Percentiles rank a stretch among this genome's conserved stretches.
phyloP scores from a whole-genome alignment of 108 stramenopile genomes.

The Epithemia pelagica region DNA sequence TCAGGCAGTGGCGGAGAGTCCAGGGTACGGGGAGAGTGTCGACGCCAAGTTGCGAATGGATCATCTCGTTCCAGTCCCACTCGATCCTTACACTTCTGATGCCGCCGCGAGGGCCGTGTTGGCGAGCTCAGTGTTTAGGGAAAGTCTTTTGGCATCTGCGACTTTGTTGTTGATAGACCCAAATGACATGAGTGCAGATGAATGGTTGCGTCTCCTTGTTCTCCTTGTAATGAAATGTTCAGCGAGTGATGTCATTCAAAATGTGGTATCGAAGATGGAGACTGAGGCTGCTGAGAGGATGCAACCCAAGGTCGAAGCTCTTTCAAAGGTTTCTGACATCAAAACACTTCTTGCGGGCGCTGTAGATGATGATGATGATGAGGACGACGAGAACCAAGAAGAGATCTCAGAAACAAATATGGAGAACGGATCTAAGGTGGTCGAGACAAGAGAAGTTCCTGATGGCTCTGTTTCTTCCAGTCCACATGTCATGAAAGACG shows the following conservation, averaged over 20 bases:
- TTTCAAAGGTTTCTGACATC: conserved; percentile 23
- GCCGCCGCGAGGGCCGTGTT: conserved; percentile 64
- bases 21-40: conserved; percentile 63
- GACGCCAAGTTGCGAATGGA: conserved; percentile 45
- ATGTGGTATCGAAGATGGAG: conserved; percentile 51
- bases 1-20: conserved; percentile 68
- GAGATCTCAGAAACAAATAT: neutral
- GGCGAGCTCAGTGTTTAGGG: conserved; percentile 64
- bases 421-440: neutral
- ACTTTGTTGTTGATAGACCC: conserved; percentile 48
- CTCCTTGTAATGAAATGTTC: conserved; percentile 72
- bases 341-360: conserved; percentile 27
- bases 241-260: conserved; percentile 63
- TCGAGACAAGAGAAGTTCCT: neutral
- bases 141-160: conserved; percentile 48
- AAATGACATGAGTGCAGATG: conserved; percentile 51
- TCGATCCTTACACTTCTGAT: conserved; percentile 74
- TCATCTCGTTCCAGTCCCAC: conserved; percentile 49
- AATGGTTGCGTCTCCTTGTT: conserved; percentile 64
- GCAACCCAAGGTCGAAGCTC: conserved; percentile 16
- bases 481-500: conserved; percentile 4
- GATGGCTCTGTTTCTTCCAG: conserved; percentile 21
- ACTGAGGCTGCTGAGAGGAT: conserved; percentile 39
- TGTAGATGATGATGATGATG: conserved; percentile 19
- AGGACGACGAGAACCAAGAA: neutral